These are phyloP conservation scores for Amoebophrya sp. DNA, from an alignment of 169 alveolate species.

Conservation along the genomic window DNA sequence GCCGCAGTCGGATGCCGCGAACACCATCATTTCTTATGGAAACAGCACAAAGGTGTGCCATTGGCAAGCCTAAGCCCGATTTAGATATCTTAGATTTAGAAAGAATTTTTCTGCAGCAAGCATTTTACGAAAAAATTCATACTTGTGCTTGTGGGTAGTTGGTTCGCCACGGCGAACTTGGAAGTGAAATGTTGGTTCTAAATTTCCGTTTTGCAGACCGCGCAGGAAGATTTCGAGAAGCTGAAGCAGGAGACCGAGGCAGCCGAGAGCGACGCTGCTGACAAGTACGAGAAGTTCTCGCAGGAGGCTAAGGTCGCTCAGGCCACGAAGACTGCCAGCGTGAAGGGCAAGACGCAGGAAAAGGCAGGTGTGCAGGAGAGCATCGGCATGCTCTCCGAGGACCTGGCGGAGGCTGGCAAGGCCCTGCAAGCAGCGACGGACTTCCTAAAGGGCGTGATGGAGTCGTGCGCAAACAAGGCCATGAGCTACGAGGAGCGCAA, in stretches of 20 bases:
- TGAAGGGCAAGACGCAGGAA: conserved; percentile 27
- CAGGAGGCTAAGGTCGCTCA: background rate
- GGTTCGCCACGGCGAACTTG: no score
- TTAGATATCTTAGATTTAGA: no score
- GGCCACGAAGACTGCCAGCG: background rate
- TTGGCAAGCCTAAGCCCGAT: no score
- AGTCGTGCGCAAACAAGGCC: conserved; percentile 18
- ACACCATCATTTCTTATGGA: background rate
- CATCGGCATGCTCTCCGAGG: conserved; percentile 25
- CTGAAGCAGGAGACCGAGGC: conserved; percentile 26
- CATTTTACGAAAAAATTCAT: no score
- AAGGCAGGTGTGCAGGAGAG: conserved; percentile 15
- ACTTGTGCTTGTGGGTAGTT: no score
- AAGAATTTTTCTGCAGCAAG: no score
- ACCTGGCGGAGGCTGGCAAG: background rate
- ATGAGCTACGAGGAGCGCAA: conserved; percentile 13
- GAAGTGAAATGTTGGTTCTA: no score
- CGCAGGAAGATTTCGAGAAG: conserved; percentile 8
- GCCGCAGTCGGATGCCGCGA: conserved; percentile 25
- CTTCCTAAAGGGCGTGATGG: background rate
- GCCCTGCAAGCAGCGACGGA: conserved; percentile 18
- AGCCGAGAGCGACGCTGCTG: background rate
- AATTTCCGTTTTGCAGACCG: background rate
- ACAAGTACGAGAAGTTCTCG: background rate
- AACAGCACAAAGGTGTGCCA: no score